Evolutionary conservation across 257 asterid genomes (phyloP).

Genomic region (Knoxia roxburghii): DNA sequence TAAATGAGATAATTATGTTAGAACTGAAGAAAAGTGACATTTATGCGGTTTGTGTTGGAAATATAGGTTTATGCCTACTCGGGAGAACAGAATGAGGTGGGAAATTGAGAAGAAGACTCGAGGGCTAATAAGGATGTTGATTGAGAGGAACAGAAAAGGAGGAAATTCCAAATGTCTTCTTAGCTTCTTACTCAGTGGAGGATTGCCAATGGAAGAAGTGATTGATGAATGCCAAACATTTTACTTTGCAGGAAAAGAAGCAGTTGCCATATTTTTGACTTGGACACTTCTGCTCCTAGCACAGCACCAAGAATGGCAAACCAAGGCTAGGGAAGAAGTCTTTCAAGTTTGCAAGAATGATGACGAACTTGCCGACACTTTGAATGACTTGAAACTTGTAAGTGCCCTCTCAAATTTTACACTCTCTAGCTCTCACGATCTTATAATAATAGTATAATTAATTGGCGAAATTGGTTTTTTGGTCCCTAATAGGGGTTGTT

Average conservation of each 20-base stretch:
- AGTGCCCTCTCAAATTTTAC: background rate
- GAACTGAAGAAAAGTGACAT: too few species aligned
- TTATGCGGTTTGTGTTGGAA: too few species aligned
- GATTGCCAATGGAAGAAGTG: constrained; percentile 52
- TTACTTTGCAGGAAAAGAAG: constrained; percentile 68
- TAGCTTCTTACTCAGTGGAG: constrained; percentile 32
- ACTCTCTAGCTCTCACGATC: too few species aligned
- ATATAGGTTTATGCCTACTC: constrained; percentile 33
- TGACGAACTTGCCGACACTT: constrained; percentile 26
- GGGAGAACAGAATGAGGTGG: constrained; percentile 31
- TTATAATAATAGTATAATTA: too few species aligned
- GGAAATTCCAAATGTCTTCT: constrained; percentile 26
- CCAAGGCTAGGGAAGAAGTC: constrained; percentile 55
- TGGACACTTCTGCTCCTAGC: constrained; percentile 69
- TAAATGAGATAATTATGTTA: too few species aligned
- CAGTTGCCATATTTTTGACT: constrained; percentile 52
- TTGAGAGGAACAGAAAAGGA: constrained; percentile 16
- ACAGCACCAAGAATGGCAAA: constrained; percentile 61
- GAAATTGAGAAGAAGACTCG: constrained; percentile 34
- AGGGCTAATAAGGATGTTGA: constrained; percentile 19
- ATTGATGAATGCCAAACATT: too few species aligned
- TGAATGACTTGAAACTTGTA: constrained; percentile 28
- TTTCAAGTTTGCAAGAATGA: constrained; percentile 24
- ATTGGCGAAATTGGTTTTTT: too few species aligned
- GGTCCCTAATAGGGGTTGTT: too few species aligned